phyloP scores from a whole-genome alignment of 2,329 filamentous ascomycete genomes.

The Fusarium pilosicola region DNA sequence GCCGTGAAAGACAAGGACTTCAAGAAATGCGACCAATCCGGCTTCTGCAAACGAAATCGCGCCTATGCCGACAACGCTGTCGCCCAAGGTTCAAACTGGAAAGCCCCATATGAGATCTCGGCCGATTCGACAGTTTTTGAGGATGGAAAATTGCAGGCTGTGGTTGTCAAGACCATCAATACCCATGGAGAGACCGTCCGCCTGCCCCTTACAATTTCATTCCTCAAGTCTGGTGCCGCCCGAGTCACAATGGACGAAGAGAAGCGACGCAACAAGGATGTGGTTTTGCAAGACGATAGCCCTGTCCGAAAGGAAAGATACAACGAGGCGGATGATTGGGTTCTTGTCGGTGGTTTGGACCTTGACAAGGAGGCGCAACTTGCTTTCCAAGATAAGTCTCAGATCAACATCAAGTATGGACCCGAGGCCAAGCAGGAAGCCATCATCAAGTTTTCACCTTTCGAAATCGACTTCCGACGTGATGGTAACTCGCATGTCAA shows the following conservation, averaged over 20 bases:
- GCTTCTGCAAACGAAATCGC: slow-evolving; percentile 96
- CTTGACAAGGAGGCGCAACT: slow-evolving; percentile 77
- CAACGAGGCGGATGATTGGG: slow-evolving; percentile 89
- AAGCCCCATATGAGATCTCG: slow-evolving; percentile 81
- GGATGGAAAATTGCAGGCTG: slow-evolving; percentile 81
- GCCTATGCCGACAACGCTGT: slow-evolving; percentile 83
- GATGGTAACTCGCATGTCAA: slow-evolving; percentile 85
- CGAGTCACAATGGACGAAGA: slow-evolving; percentile 93
- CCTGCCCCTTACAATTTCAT: slow-evolving; percentile 85
- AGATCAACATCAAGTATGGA: slow-evolving; percentile 83
- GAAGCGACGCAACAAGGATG: slow-evolving; percentile 86
- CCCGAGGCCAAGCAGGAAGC: slow-evolving; percentile 81
- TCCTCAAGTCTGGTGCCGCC: slow-evolving; percentile 88
- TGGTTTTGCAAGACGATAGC: slow-evolving; percentile 86
- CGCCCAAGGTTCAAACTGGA: slow-evolving; percentile 73
- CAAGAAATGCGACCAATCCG: slow-evolving; percentile 94
- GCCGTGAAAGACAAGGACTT: slow-evolving; percentile 96
- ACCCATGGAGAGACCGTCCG: slow-evolving; percentile 72
- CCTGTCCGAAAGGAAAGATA: slow-evolving; percentile 90
- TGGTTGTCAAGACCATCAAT: slow-evolving; percentile 82
- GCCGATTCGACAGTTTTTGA: slow-evolving; percentile 78
- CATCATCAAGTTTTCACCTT: slow-evolving; percentile 83
- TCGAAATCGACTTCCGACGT: slow-evolving; percentile 85
- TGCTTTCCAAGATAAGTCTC: slow-evolving; percentile 70
- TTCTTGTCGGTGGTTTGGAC: slow-evolving; percentile 82